Base-by-base conservation (phyloP, 2,329 filamentous ascomycete genomes). In the Fusarium xylarioides region DNA sequence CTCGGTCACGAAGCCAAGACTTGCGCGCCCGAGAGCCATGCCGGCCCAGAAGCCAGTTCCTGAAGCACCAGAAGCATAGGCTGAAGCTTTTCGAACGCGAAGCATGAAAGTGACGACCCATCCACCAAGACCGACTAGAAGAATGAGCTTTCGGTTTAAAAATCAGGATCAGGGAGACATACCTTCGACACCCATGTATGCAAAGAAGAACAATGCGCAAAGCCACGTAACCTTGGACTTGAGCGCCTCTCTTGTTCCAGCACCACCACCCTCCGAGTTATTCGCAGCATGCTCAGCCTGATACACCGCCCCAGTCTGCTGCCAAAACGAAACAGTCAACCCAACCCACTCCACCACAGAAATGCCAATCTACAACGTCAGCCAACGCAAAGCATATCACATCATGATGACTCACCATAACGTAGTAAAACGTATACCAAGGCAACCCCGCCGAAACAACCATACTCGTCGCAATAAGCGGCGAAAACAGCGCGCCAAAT, bases 51-150 rank as follows among this genome's bases (percentile, higher is more conserved):
- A 95, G 0, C 92, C 93, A 0, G 92, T 93, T 0, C 89, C 90
- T 0, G 89, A 90, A 81, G 93, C 91, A 32, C 92, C 92, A n/a
- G 90, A 90, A 0, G 89, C 88, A 74, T 93, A 94, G 0, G 88
- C 81, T 4, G 83, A 86, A 2, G 90, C 92, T 11, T 91, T 82
- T 19, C 93, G 88, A 15, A 93, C 90, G 18, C 88, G 87, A 11
- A 93, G 89, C 92, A 95, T 95, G 79, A 95, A 95, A 0, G 90
- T 91, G 38, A 94, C 91, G 38, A 95, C 90, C 93, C 93, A 95
- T 8, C 93, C 93, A 28, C 92, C 92, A 3, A 94, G 85, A 0
- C 90, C 91, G 55, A 92, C 83, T 84, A 21, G 1, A 23, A 4
- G 7, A 23, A 23, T 80, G 67, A 55, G 50, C 3, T 12, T 3